Evolutionary conservation across 1,284 basidiomycete species (phyloP).

Genomic region (Ustilago shanxiensis): DNA sequence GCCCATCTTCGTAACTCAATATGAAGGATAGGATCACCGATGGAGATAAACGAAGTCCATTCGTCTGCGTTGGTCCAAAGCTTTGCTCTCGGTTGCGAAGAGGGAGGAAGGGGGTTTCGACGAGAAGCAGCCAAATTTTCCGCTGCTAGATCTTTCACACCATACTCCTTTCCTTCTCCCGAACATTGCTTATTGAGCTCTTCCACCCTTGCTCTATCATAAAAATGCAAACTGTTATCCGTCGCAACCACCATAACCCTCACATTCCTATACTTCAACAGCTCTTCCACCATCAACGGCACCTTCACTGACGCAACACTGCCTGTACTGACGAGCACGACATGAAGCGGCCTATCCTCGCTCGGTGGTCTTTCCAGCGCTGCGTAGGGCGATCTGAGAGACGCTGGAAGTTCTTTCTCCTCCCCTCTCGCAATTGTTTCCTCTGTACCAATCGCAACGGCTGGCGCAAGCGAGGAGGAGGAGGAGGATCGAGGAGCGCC

Average conservation of each 20-base stretch:
- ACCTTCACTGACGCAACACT: conserved; percentile 95
- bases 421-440: neutral
- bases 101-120: neutral
- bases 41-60: conserved; percentile 80
- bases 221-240: conserved; percentile 83
- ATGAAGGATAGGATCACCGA: conserved; percentile 93
- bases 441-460: neutral
- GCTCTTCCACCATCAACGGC: conserved; percentile 84
- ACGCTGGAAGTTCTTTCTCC: conserved; percentile 40
- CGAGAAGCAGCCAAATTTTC: conserved; percentile 48
- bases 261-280: conserved; percentile 79
- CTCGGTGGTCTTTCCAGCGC: conserved; percentile 52
- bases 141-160: conserved; percentile 36
- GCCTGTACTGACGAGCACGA: conserved; percentile 88
- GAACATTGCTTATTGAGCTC: conserved; percentile 5
- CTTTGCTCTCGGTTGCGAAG: too few relatives aligned
- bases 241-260: conserved; percentile 88
- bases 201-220: conserved; percentile 74
- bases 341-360: conserved; percentile 72
- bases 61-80: conserved; percentile 94
- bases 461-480: neutral
- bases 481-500: neutral
- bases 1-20: conserved; percentile 95
- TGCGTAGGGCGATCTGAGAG: conserved; percentile 60
- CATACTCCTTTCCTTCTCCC: neutral